Base-by-base conservation (phyloP, 371 early-diverging fungal genomes). In the Apophysomyces variabilis region DNA sequence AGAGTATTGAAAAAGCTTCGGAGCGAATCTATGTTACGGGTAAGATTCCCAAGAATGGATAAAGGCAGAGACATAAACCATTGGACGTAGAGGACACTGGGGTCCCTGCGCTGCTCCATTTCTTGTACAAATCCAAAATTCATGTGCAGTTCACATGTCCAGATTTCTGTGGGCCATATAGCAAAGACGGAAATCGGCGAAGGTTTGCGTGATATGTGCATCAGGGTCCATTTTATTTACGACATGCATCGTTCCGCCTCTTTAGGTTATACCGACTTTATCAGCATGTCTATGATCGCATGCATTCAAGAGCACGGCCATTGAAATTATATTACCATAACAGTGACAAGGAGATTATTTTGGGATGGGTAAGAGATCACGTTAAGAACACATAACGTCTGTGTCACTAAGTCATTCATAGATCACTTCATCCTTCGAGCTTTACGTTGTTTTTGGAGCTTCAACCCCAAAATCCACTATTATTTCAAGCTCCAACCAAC, bases 371-470 rank as follows among this genome's bases (percentile, higher is more conserved):
- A 84, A 75, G 76, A 37, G 38, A 21, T 58, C 8, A n/a, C 7
- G 18, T 18, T 50, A 21, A 50, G n/a, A 21, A 9, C 8, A 50
- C 5, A n/a, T 18, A 39, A 26, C 21, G 46, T 18, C 32, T 57
- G 35, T 60, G 45, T 16, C 56, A 1, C 4, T 39, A 7, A 32
- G 36, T 47, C 47, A 21, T 32, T 37, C 38, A 6, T 67, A 92
- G 92, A 82, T 84, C n/a, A 89, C 91, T 11, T 75, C 82, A 12
- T 76, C 86, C 0, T 89, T 89, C 72, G 91, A 92, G 69, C 71
- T 92, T 9, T 92, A 89, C 68, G 91, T 90, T 0, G 88, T 89
- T 3, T 94, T 91, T 69, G 84, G 88, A 3, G 88, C 91, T 6
- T 73, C 89, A 13, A 85, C 90, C 12, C 75, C 90, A 8, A 92